These are phyloP conservation scores for Ziziphus jujuba DNA, from an alignment of 306 rosid genomes.

Conservation along the genomic window DNA sequence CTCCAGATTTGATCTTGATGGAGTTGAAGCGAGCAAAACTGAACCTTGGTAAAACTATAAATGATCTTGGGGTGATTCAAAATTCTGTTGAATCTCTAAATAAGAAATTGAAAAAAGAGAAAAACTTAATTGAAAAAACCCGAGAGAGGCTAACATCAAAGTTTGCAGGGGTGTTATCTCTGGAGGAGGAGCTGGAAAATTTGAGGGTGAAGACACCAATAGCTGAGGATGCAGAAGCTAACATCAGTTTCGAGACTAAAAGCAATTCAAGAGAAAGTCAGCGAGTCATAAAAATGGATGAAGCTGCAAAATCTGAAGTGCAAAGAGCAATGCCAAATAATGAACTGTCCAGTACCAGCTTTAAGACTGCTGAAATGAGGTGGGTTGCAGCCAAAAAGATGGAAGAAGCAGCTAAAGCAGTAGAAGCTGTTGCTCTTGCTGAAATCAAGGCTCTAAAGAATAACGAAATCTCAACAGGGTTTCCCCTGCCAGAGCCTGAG, in stretches of 20 bases:
- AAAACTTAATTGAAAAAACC: conserved; percentile 61
- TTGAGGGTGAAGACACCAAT: conserved; percentile 27
- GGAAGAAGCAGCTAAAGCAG: conserved; percentile 97
- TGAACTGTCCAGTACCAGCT: conserved; percentile 36
- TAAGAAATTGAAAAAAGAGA: conserved; percentile 83
- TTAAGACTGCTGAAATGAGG: conserved; percentile 84
- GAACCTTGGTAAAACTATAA: conserved; percentile 79
- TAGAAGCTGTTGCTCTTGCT: conserved; percentile 91
- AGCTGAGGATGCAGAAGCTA: conserved; percentile 23
- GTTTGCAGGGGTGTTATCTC: conserved; percentile 63
- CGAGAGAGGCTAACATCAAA: conserved; percentile 59
- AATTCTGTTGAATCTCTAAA: conserved; percentile 72
- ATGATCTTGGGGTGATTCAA: conserved; percentile 78
- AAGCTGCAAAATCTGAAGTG: conserved; percentile 36
- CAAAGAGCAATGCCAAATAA: conserved; percentile 20
- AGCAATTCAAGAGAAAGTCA: conserved; percentile 24
- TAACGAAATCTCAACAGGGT: conserved; percentile 37
- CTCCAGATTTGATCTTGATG: conserved; percentile 61
- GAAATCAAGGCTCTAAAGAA: conserved; percentile 70
- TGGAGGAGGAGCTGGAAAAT: conserved; percentile 42
- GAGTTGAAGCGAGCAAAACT: conserved; percentile 80
- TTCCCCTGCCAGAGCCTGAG: conserved; percentile 55
- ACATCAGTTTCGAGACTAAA: conserved; percentile 21
- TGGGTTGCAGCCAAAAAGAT: conserved; percentile 92
- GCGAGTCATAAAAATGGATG: conserved; percentile 31